Percentiles rank a stretch among this genome's conserved stretches.
Conservation (phyloP, 768 basidiomycete genomes). For the Podaxis sp. region DNA sequence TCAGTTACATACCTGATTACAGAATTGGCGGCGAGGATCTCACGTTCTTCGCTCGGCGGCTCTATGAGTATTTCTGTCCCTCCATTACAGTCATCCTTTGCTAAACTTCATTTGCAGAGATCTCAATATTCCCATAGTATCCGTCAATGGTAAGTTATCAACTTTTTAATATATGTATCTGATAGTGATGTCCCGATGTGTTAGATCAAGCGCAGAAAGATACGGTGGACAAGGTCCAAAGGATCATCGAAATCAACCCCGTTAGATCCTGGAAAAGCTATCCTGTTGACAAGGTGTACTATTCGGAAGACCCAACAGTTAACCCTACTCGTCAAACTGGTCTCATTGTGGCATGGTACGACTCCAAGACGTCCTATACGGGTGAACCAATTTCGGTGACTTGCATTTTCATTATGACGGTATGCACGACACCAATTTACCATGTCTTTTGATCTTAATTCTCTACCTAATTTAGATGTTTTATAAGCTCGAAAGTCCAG, state of each 20-base stretch:
- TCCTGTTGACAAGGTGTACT: background rate
- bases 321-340: background rate
- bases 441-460: background rate
- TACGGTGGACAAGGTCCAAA: background rate
- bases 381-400: background rate
- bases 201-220: background rate
- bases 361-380: background rate
- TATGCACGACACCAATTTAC: background rate
- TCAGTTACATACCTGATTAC: background rate
- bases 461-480: background rate
- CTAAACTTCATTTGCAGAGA: background rate
- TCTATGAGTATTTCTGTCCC: background rate
- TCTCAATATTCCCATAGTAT: background rate
- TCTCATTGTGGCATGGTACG: background rate
- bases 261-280: background rate
- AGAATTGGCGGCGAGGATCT: background rate
- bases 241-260: background rate
- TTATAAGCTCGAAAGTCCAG: background rate
- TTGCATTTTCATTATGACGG: background rate
- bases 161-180: background rate
- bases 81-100: too few relatives aligned
- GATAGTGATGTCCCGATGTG: background rate
- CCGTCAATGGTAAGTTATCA: background rate
- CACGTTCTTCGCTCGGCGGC: too few relatives aligned
- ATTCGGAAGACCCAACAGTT: background rate